phyloP scores from a whole-genome alignment of 2,329 filamentous ascomycete species.

The Mycogone perniciosa region DNA sequence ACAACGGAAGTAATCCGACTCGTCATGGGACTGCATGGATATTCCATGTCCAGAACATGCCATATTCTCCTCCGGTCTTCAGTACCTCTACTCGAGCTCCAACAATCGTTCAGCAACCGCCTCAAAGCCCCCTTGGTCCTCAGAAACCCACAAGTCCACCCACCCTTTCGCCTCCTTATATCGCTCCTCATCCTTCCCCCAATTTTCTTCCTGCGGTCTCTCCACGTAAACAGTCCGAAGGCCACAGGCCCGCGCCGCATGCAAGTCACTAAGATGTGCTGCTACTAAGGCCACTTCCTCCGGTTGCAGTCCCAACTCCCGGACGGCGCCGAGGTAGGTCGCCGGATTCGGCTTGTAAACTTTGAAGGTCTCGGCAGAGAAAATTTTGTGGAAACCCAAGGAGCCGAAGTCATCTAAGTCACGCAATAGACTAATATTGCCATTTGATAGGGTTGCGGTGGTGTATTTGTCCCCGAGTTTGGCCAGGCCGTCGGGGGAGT shows the following conservation, averaged over 20 bases:
- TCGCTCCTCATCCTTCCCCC: slow-evolving; percentile 43
- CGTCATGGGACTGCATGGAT: too few species aligned
- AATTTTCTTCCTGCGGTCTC: slow-evolving; percentile 58
- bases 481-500: slow-evolving; percentile 51
- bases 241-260: slow-evolving; percentile 57
- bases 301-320: slow-evolving; percentile 49
- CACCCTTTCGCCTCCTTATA: slow-evolving; percentile 43
- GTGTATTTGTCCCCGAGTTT: slow-evolving; percentile 48
- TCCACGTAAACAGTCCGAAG: slow-evolving; percentile 70
- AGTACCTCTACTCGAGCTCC: slow-evolving; percentile 11
- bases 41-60: too few species aligned
- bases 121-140: slow-evolving; percentile 27
- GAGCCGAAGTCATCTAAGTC: slow-evolving; percentile 55
- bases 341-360: slow-evolving; percentile 67
- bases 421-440: slow-evolving; percentile 58
- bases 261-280: slow-evolving; percentile 64
- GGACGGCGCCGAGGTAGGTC: slow-evolving; percentile 63
- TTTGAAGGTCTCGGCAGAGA: slow-evolving; percentile 64
- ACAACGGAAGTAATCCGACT: too few species aligned
- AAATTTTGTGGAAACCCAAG: slow-evolving; percentile 56
- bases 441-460: slow-evolving; percentile 68
- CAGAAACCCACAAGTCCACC: slow-evolving; percentile 35
- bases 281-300: slow-evolving; percentile 69
- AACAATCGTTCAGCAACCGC: slow-evolving; percentile 24
- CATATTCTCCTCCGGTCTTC: not conserved